These are phyloP conservation scores for Austropuccinia psidii DNA, from an alignment of 1,284 basidiomycete genomes.

Conservation along the genomic window DNA sequence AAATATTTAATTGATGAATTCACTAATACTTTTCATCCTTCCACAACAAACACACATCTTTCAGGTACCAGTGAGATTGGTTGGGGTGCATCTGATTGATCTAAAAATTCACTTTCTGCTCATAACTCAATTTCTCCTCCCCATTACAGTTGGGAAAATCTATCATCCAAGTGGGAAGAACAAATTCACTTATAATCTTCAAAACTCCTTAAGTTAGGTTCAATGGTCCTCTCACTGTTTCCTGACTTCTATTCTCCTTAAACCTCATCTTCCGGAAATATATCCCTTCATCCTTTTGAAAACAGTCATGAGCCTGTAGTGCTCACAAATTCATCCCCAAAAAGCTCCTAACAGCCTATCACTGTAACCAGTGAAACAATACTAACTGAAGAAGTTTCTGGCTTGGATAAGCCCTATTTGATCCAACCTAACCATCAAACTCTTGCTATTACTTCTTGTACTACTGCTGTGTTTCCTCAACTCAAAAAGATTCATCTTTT, in stretches of 20 bases:
- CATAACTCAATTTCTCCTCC: too few species aligned
- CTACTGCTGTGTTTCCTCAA: not conserved
- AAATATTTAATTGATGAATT: slow-evolving; percentile 27
- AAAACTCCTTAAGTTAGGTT: not conserved
- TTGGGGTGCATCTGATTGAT: not conserved
- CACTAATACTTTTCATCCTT: not conserved
- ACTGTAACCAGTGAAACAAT: slow-evolving; percentile 30
- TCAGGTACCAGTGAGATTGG: not conserved
- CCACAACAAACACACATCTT: not conserved
- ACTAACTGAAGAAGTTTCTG: slow-evolving; percentile 17
- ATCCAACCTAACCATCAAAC: not conserved
- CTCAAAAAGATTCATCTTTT: not conserved
- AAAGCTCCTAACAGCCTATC: slow-evolving; percentile 32
- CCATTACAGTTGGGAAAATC: too few species aligned
- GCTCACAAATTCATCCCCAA: slow-evolving; percentile 31
- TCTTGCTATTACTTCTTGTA: not conserved
- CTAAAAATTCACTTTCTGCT: not conserved
- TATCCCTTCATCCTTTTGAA: not conserved
- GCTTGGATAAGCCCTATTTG: slow-evolving; percentile 2
- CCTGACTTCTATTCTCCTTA: not conserved
- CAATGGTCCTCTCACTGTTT: not conserved
- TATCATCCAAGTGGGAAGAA: too few species aligned
- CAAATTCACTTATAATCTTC: too few species aligned
- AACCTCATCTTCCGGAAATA: not conserved
- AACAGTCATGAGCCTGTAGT: slow-evolving; percentile 34